Evolutionary conservation across 129 eudicot species (phyloP).

Genomic region (Saposhnikovia divaricata): DNA sequence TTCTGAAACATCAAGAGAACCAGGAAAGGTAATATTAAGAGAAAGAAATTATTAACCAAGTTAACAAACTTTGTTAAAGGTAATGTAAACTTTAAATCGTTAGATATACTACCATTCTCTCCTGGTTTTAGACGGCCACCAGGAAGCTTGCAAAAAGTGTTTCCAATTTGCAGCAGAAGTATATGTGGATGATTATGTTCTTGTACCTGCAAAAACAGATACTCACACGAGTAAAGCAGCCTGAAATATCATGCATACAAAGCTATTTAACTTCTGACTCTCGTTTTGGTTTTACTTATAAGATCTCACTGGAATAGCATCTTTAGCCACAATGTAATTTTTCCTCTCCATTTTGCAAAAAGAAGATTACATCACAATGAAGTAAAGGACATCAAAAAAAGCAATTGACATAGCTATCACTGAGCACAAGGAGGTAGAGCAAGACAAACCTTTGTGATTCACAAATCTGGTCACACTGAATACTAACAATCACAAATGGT

Average conservation of each 20-base stretch:
- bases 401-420: not conserved
- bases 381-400: not conserved
- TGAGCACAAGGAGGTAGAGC: not conserved
- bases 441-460: not conserved
- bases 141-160: conserved; percentile 81
- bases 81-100: not conserved
- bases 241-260: not conserved
- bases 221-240: not conserved
- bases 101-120: conserved; percentile 38
- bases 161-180: conserved; percentile 77
- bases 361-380: not conserved
- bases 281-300: not conserved
- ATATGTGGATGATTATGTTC: conserved; percentile 87
- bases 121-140: conserved; percentile 89
- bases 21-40: not conserved
- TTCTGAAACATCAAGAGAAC: conserved; percentile 26
- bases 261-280: not conserved
- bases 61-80: not conserved
- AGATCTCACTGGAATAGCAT: not conserved
- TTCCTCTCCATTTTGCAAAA: not conserved
- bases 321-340: not conserved
- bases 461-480: not conserved
- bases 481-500: not conserved
- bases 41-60: not conserved
- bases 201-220: conserved; percentile 43